Conservation (phyloP, 768 basidiomycete species). For the Imleria badia region DNA sequence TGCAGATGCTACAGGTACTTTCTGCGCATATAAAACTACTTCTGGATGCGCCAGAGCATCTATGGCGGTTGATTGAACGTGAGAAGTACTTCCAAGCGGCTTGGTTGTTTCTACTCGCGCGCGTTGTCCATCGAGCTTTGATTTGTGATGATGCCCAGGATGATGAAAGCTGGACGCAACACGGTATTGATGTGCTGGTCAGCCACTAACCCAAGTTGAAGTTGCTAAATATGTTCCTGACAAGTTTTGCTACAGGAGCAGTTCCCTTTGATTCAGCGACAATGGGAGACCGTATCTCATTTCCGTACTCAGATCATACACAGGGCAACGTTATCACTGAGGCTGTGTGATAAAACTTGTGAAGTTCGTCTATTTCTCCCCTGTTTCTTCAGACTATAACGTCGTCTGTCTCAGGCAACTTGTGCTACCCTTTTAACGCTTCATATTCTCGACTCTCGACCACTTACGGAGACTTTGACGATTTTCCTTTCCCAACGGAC, state of each 20-base stretch:
- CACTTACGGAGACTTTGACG: constrained; percentile 68
- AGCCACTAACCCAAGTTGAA: constrained; percentile 14
- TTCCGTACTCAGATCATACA: constrained; percentile 89
- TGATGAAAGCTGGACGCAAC: constrained; percentile 55
- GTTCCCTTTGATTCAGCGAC: constrained; percentile 85
- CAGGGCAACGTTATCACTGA: constrained; percentile 79
- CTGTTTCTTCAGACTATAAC: not conserved
- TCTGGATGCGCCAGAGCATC: constrained; percentile 86
- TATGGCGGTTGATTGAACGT: constrained; percentile 84
- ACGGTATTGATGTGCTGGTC: constrained; percentile 65
- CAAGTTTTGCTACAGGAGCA: constrained; percentile 53
- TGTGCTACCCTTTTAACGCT: constrained; percentile 81
- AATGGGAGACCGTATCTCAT: constrained; percentile 89
- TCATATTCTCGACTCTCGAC: constrained; percentile 85
- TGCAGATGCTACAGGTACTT: constrained; percentile 67
- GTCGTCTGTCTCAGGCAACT: constrained; percentile 47
- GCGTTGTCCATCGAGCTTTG: constrained; percentile 80
- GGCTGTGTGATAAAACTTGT: constrained; percentile 52
- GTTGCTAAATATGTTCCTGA: not conserved
- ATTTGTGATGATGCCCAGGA: constrained; percentile 63
- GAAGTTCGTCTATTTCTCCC: constrained; percentile 41
- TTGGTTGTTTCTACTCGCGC: constrained; percentile 82
- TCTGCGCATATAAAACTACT: constrained; percentile 91
- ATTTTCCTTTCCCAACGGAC: constrained; percentile 72
- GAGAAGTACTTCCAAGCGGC: constrained; percentile 80